Base-by-base conservation (phyloP, 495 filamentous ascomycete genomes). In the Endocarpon pusillum region DNA sequence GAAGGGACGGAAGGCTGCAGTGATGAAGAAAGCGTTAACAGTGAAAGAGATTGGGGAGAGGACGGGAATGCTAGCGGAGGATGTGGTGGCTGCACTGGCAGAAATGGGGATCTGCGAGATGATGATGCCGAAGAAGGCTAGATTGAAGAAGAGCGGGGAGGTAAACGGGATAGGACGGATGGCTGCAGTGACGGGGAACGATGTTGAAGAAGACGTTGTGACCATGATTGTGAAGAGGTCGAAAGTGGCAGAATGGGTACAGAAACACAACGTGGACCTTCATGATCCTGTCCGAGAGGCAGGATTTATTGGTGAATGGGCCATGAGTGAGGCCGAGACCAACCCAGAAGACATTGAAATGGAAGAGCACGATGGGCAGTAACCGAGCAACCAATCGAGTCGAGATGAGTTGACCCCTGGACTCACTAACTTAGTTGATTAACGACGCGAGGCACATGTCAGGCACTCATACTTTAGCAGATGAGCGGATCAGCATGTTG, bases 41-140 rank as follows among this genome's bases (percentile, higher is more conserved):
- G 64, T 75, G 14, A 55, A 58, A 30, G 59, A 71, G 18, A 63
- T 79, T 17, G 62, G 71, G 2, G 49, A 65, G 25, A 71, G 65
- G 16, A 91, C 81, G 3, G 87, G 78, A 54, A 84, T 94, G 49
- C 54, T 73, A 34, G 68, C 70, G 3, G 85, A 92, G 30, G 86
- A 94, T 53, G 77, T 85, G 19, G 65, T 91, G 24, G 64, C 61
- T n/a, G 69, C 82, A 18, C 59, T 91, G 21, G 71, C 77, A 38
- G 75, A 78, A 20, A 81, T 91, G 78, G 74, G 68, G 4, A 64
- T 86, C 21, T 58, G 76, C 21, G 75, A 81, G 39, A 59, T 70
- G n/a, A 55, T 47, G 7, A 58, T 58, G 0, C 55, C 59, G 0
- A 59, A 64, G 29, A 61, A 56, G 37, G n/a, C n/a, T n/a, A n/a